Base-by-base conservation (phyloP, 2,329 filamentous ascomycete species). In the Colletotrichum shisoi region DNA sequence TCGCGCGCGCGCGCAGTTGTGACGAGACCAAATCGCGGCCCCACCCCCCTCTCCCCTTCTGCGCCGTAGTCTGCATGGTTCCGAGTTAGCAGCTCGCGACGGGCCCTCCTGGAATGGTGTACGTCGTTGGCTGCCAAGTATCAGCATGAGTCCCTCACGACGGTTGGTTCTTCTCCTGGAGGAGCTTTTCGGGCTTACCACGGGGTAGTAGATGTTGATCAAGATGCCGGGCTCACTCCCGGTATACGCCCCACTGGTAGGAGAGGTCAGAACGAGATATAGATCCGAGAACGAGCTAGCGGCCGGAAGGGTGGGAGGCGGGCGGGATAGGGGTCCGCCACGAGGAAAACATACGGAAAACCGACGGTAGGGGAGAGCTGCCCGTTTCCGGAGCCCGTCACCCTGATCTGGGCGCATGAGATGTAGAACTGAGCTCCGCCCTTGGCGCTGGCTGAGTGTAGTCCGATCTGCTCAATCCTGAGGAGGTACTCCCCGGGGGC, bases 351-450 rank as follows among this genome's bases (percentile, higher is more conserved):
- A 13, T 57, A 68, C 66, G 68, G 68, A 46, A 69, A 64, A 40
- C 39, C 64, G 21, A 68, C 68, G 3, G 67, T 67, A 19, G 56
- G 60, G 39, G 60, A 64, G 31, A 67, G 57, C 42, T 46, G 57
- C 24, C 64, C 57, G 45, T 46, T 49, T 15, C 68, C 68, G 19
- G 59, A 56, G 9, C 64, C 64, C 13, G 68, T 68, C 1, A 79
- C 76, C 3, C 63, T 71, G 34, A 79, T 63, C 68, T 79, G 77
- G 1, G 74, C 76, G 46, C 77, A 79, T 13, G 73, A 71, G n/a
- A 78, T 74, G 70, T 77, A 79, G 74, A 77, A 77, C 71, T 79
- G 76, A 21, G 77, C 77, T 39, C 77, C 77, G 56, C 72, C 71
- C 58, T 72, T 69, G 53, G 56, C 49, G n/a, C 76, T 69, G 17